These are phyloP conservation scores for Auxenochlorella protothecoides DNA, from an alignment of 139 green algal genomes.

Conservation along the genomic window DNA sequence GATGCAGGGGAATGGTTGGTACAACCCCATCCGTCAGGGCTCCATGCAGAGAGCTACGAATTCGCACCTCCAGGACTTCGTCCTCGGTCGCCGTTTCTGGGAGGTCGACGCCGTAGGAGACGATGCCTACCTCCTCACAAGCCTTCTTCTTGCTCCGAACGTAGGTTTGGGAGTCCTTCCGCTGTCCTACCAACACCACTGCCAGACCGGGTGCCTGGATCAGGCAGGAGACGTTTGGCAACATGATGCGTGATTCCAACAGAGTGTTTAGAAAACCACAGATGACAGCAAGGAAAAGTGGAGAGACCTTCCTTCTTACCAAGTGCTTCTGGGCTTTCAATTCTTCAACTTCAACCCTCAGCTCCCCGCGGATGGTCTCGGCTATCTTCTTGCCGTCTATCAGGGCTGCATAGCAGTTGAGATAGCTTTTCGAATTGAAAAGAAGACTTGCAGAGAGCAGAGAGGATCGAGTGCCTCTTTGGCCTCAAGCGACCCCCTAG, in stretches of 20 bases:
- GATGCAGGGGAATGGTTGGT: too few relatives aligned
- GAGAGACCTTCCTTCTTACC: conserved; percentile 24
- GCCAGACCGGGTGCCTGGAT: conserved; percentile 78
- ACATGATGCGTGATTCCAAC: not conserved
- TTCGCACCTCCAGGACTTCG: conserved; percentile 67
- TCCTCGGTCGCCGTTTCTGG: conserved; percentile 75
- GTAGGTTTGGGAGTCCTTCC: conserved; percentile 96
- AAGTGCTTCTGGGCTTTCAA: conserved; percentile 47
- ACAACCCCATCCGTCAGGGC: not conserved
- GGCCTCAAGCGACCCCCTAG: too few relatives aligned
- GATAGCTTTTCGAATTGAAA: too few relatives aligned
- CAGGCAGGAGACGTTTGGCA: not conserved
- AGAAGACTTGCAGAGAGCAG: not conserved
- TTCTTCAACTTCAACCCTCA: conserved; percentile 49
- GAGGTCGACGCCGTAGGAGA: conserved; percentile 75
- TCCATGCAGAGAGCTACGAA: not conserved
- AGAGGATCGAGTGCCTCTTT: not conserved
- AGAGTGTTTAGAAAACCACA: not conserved
- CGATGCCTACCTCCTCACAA: conserved; percentile 86
- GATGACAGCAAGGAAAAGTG: not conserved
- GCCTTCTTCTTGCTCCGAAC: conserved; percentile 92
- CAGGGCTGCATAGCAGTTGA: conserved; percentile 20
- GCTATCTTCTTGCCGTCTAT: conserved; percentile 84
- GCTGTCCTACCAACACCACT: conserved; percentile 88
- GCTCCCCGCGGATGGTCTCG: conserved; percentile 59